These are phyloP conservation scores for Pharnaceum exiguum DNA, from an alignment of 148 eudicot genomes.

Conservation along the genomic window DNA sequence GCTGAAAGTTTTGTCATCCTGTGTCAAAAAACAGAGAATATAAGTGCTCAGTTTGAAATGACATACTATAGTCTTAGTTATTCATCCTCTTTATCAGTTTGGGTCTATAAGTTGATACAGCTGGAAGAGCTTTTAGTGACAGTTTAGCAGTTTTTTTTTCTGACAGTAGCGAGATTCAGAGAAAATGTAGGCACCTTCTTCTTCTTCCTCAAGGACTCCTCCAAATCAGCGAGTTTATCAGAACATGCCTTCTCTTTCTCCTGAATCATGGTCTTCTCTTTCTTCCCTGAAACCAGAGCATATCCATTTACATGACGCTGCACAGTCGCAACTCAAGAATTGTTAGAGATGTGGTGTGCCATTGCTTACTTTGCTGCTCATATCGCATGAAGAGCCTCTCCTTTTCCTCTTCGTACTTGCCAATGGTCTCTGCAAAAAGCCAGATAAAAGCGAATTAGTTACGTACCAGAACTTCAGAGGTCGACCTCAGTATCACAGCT, in stretches of 20 bases:
- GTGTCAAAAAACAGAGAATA: not conserved
- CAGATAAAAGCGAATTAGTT: not conserved
- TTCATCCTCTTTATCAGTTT: too few species aligned
- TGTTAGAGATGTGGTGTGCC: slow-evolving; percentile 2
- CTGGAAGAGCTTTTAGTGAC: too few species aligned
- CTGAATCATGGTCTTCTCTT: slow-evolving; percentile 51
- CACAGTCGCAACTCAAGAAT: not conserved
- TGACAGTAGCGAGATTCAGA: not conserved
- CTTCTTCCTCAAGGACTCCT: slow-evolving; percentile 66
- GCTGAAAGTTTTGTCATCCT: slow-evolving; percentile 88
- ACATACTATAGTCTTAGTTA: not conserved
- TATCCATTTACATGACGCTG: not conserved
- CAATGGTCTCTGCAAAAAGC: slow-evolving; percentile 46
- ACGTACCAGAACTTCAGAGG: not conserved
- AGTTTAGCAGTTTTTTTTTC: too few species aligned
- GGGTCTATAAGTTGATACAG: not conserved
- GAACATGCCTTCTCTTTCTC: slow-evolving; percentile 55
- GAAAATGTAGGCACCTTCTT: slow-evolving; percentile 37
- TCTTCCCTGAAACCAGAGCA: slow-evolving; percentile 48
- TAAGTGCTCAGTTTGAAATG: not conserved
- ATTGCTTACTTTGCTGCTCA: slow-evolving; percentile 72
- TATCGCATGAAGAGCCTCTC: slow-evolving; percentile 61
- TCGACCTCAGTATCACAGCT: too few species aligned
- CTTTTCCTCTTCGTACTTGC: slow-evolving; percentile 88
- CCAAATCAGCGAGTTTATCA: slow-evolving; percentile 49